A percentile compares a stretch with the other conserved stretches of the same genome.
These are phyloP conservation scores for Trichoderma sp. DNA, from an alignment of 2,329 filamentous ascomycete genomes.

Conservation along the genomic window DNA sequence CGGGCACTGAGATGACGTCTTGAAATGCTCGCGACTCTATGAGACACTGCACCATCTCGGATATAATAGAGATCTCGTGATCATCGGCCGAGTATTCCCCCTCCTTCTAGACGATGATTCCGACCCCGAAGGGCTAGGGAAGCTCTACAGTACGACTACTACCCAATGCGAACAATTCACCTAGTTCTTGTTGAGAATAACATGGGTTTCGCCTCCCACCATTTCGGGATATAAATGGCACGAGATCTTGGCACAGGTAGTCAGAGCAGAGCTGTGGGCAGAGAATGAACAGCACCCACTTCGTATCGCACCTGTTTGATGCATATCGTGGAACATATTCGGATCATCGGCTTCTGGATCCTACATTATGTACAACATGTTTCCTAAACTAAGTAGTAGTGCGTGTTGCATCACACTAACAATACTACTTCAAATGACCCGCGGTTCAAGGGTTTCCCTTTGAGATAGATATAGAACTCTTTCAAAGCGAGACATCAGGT, in stretches of 20 bases:
- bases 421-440: background rate
- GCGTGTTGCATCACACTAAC: background rate
- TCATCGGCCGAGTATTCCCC: background rate
- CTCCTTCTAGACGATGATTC: background rate
- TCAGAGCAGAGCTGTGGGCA: background rate
- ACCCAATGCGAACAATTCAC: background rate
- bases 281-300: background rate
- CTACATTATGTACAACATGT: background rate
- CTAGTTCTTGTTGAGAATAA: background rate
- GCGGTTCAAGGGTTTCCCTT: background rate
- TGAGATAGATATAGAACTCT: background rate
- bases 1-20: slow-evolving; percentile 5
- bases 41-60: background rate
- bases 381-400: background rate
- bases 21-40: background rate
- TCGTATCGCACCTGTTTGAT: background rate
- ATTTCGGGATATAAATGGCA: slow-evolving; percentile 7
- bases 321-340: background rate
- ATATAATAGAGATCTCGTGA: background rate
- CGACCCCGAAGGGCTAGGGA: background rate
- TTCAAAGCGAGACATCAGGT: background rate
- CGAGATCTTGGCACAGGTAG: background rate
- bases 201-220: slow-evolving; percentile 4
- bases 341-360: slow-evolving; percentile 8
- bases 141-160: background rate